Conservation (phyloP, 768 basidiomycete species). For the Boletus rubroflammeus region DNA sequence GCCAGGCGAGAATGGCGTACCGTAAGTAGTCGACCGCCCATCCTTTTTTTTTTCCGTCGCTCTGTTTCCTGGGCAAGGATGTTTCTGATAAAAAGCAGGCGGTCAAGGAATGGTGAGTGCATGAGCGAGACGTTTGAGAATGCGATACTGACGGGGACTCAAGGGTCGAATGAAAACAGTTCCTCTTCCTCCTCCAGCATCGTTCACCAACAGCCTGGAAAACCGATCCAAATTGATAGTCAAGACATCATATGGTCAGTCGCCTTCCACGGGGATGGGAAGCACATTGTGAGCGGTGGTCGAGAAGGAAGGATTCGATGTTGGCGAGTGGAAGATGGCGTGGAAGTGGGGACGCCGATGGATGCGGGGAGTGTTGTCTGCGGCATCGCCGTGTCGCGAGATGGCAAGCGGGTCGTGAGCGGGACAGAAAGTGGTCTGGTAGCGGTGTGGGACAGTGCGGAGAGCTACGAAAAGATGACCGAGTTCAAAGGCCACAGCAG, state of each 20-base stretch:
- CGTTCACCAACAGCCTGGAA: background rate
- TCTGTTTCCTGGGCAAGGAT: background rate
- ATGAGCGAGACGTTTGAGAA: too few relatives aligned
- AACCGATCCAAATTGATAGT: background rate
- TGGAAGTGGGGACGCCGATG: background rate
- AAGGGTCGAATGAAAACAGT: background rate
- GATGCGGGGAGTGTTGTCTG: background rate
- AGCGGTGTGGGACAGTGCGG: background rate
- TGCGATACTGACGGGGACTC: background rate
- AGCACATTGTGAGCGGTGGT: background rate
- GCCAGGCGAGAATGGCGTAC: background rate
- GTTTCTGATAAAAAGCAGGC: background rate
- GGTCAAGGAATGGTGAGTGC: background rate
- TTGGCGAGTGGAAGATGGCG: background rate
- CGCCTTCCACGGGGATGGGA: background rate
- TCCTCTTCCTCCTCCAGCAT: background rate
- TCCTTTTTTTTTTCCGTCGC: background rate
- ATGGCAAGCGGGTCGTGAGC: background rate
- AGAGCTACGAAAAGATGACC: background rate
- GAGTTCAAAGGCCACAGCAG: fast-evolving
- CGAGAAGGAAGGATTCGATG: background rate
- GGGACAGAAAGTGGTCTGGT: background rate
- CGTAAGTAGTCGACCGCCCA: background rate
- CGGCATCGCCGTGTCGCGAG: background rate
- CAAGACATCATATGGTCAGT: background rate